A percentile compares a stretch with the other conserved stretches of the same genome.
Evolutionary conservation across 2,329 filamentous ascomycete genomes (phyloP).

Genomic region (Phyllosticta ampelicida): DNA sequence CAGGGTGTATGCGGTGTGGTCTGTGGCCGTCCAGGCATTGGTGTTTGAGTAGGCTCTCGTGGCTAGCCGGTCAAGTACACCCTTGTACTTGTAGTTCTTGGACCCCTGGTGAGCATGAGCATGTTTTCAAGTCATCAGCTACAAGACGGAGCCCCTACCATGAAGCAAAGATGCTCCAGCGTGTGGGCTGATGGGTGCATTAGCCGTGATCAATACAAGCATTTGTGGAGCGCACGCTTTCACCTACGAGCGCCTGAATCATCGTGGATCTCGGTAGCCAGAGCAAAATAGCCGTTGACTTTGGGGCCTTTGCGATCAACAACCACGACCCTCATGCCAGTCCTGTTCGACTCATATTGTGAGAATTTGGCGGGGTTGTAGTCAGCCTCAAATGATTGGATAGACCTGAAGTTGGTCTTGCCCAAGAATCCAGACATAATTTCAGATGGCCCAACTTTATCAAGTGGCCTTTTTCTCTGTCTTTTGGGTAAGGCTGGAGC

Average conservation of each 20-base stretch:
- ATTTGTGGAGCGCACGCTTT: conserved; percentile 1
- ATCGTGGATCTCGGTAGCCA: conserved; percentile 95
- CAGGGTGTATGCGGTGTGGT: conserved; percentile 92
- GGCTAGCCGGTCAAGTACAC: conserved; percentile 85
- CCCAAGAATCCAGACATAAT: conserved; percentile 19
- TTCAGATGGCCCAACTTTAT: neutral
- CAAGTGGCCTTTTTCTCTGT: neutral
- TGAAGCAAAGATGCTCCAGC: conserved; percentile 43
- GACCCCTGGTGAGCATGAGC: conserved; percentile 60
- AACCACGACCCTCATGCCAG: conserved; percentile 88
- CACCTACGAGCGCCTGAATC: conserved; percentile 69
- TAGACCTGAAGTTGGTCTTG: conserved; percentile 59
- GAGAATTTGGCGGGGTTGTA: conserved; percentile 83
- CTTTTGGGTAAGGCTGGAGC: neutral
- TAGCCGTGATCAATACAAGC: conserved; percentile 8
- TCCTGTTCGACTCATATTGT: conserved; percentile 91
- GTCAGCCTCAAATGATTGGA: conserved; percentile 78
- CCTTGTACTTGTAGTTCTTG: conserved; percentile 87
- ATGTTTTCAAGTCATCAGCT: neutral
- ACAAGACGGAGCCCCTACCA: conserved; percentile 22
- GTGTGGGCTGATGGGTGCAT: conserved; percentile 33
- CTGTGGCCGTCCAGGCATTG: conserved; percentile 94
- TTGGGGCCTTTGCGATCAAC: conserved; percentile 93
- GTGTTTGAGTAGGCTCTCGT: conserved; percentile 88
- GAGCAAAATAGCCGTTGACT: conserved; percentile 83